Conservation (phyloP, 1,284 basidiomycete species). For the Rhodotorula sp. region DNA sequence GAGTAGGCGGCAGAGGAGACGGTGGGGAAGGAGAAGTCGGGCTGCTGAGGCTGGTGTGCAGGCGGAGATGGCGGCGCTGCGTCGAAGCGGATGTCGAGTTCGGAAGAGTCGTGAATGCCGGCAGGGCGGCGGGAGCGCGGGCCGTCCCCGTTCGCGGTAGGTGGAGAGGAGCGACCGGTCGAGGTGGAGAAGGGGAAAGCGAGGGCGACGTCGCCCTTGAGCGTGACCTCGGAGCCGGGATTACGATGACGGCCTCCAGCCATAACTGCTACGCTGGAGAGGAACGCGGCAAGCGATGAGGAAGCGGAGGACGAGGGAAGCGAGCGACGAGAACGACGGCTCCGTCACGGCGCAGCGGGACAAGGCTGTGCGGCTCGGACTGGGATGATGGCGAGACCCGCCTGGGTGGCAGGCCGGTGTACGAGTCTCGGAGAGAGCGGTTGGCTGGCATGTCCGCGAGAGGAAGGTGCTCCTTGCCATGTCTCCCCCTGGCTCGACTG, state of each 20-base stretch:
- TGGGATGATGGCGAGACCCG: not conserved
- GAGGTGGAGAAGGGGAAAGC: conserved; percentile 18
- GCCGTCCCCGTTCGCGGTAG: not conserved
- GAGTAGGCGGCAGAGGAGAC: conserved; percentile 9
- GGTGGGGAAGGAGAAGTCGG: conserved; percentile 25
- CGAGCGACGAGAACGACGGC: not conserved
- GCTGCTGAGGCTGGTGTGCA: conserved; percentile 3
- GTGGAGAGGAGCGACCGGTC: conserved; percentile 18
- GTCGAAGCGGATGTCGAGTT: conserved; percentile 29
- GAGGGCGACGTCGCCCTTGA: conserved; percentile 23
- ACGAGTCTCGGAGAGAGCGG: not conserved
- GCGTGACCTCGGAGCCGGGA: conserved; percentile 15
- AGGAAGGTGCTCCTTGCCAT: not conserved
- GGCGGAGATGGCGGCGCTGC: not conserved
- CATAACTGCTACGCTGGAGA: conserved; percentile 8
- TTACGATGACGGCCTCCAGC: conserved; percentile 16
- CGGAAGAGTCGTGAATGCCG: not conserved
- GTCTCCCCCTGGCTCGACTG: conserved; percentile 1
- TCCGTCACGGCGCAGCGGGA: not conserved
- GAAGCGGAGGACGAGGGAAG: not conserved
- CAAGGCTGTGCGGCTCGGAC: not conserved
- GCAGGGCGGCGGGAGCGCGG: conserved; percentile 18
- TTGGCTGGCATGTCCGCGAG: not conserved
- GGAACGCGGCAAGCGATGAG: not conserved
- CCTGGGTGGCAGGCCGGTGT: not conserved